Evolutionary conservation across 192 early-diverging fungal genomes (phyloP).

Genomic region (Coemansia sp.): DNA sequence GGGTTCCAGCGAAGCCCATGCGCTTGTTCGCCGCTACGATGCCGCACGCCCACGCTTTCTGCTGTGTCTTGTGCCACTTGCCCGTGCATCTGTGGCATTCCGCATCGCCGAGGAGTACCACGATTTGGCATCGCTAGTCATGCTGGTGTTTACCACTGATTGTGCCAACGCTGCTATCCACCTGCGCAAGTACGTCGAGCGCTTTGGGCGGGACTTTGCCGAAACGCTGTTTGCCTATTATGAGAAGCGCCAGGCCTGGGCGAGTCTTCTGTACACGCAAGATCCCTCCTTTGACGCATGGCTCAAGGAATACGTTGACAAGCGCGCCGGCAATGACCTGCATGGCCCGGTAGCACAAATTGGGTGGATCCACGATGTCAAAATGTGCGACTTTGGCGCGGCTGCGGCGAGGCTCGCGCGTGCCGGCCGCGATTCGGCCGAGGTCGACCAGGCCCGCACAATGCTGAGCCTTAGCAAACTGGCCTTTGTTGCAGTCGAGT

Average conservation of each 20-base stretch:
- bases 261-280: constrained; percentile 28
- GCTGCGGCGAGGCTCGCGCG: constrained; percentile 31
- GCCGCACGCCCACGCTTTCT: constrained; percentile 26
- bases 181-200: constrained; percentile 23
- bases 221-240: constrained; percentile 42
- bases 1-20: not conserved
- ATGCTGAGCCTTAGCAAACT: constrained; percentile 49
- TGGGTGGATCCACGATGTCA: constrained; percentile 47
- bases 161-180: constrained; percentile 19
- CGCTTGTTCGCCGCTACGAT: constrained; percentile 23
- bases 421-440: constrained; percentile 29
- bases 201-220: constrained; percentile 36
- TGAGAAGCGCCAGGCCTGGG: constrained; percentile 46
- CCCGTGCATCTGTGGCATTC: constrained; percentile 32
- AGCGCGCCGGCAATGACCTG: not conserved
- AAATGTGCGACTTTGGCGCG: constrained; percentile 26
- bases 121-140: constrained; percentile 34
- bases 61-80: constrained; percentile 38
- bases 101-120: constrained; percentile 47
- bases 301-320: constrained; percentile 33
- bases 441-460: constrained; percentile 22
- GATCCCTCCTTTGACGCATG: constrained; percentile 15
- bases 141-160: constrained; percentile 32
- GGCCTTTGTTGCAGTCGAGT: constrained; percentile 18
- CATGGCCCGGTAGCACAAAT: constrained; percentile 17